Conservation (phyloP, 495 filamentous ascomycete genomes). For the Aspergillus diversus region DNA sequence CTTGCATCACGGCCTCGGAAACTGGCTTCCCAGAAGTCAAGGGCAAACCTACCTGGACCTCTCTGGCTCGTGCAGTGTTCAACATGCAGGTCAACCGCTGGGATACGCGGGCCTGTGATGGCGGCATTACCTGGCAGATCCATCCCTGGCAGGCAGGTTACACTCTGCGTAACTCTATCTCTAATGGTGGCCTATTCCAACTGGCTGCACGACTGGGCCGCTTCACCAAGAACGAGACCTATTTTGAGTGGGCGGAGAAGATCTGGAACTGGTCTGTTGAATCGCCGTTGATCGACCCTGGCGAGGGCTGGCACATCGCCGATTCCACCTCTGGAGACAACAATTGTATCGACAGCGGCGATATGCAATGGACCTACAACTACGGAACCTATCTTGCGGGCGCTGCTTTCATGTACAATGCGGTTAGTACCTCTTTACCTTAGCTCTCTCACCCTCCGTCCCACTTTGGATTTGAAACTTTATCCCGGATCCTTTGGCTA, state of each 20-base stretch:
- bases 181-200: constrained; percentile 68
- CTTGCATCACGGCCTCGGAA: constrained; percentile 54
- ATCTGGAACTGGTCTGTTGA: constrained; percentile 62
- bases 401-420: constrained; percentile 68
- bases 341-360: constrained; percentile 59
- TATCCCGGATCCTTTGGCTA: constrained; percentile 22
- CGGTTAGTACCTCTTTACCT: constrained; percentile 35
- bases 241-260: constrained; percentile 65
- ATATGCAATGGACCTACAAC: constrained; percentile 69
- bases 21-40: constrained; percentile 42
- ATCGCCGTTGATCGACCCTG: constrained; percentile 55
- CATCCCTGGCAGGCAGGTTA: constrained; percentile 50
- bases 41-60: constrained; percentile 65
- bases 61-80: constrained; percentile 73
- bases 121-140: constrained; percentile 56
- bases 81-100: constrained; percentile 61
- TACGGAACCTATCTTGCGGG: constrained; percentile 68
- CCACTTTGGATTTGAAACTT: neutral
- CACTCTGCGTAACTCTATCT: constrained; percentile 68
- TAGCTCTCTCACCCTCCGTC: constrained; percentile 18
- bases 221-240: constrained; percentile 66
- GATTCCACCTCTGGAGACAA: constrained; percentile 51
- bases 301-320: constrained; percentile 57
- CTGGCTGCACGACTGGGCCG: constrained; percentile 64
- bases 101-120: constrained; percentile 46